Conservation (phyloP, 2,329 filamentous ascomycete genomes). For the Fusarium kyushuense region DNA sequence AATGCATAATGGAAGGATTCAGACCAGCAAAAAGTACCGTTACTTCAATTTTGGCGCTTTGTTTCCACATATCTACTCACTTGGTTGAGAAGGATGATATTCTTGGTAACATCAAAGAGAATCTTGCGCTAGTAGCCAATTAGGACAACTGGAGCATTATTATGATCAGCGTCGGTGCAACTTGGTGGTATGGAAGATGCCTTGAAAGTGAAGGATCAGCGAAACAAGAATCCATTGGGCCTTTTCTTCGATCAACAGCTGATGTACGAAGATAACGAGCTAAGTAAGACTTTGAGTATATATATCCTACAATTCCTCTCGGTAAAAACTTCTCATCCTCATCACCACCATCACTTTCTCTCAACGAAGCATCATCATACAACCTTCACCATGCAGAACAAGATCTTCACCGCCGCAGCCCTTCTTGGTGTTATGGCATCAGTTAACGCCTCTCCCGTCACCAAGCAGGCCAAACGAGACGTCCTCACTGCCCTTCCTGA, state of each 20-base stretch:
- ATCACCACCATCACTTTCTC: neutral
- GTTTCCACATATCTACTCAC: neutral
- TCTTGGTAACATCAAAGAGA: neutral
- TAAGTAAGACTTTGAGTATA: neutral
- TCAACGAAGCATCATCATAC: neutral
- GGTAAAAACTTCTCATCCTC: neutral
- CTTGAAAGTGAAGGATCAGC: neutral
- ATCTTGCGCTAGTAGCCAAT: neutral
- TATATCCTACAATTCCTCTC: constrained; percentile 1
- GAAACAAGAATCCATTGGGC: neutral
- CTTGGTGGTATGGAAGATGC: neutral
- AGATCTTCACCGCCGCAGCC: constrained; percentile 24
- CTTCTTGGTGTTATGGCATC: constrained; percentile 38
- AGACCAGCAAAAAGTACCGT: neutral
- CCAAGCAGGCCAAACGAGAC: constrained; percentile 42
- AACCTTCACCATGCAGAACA: constrained; percentile 34
- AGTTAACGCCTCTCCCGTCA: constrained; percentile 30
- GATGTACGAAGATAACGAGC: rapidly evolving
- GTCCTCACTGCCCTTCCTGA: constrained; percentile 50
- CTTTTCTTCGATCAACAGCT: neutral
- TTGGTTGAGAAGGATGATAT: neutral
- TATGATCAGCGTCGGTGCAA: constrained; percentile 12
- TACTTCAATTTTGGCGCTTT: neutral
- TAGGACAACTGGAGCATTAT: neutral
- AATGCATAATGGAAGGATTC: constrained; percentile 12